phyloP scores from a whole-genome alignment of 345 rosid species.

The Eucalyptus cladocalyx region DNA sequence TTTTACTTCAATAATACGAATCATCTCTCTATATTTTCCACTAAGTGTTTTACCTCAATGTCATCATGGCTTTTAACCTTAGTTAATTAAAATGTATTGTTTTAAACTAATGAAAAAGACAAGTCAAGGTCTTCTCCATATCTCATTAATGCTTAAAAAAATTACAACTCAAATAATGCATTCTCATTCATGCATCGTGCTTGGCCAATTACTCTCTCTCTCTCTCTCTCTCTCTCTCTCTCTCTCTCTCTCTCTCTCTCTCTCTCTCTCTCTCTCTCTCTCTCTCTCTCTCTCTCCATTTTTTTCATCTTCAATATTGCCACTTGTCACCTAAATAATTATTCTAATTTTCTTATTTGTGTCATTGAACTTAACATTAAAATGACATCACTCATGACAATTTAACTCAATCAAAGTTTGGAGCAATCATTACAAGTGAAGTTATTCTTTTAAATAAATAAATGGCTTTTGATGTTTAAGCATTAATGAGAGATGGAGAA shows the following conservation, averaged over 20 bases:
- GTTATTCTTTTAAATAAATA: too few species aligned
- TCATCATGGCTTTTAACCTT: not conserved
- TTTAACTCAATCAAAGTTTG: not conserved
- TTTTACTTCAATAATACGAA: too few species aligned
- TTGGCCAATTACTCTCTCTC: too few species aligned
- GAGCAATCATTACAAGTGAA: not conserved
- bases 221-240: too few species aligned
- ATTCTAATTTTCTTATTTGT: not conserved
- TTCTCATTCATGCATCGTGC: too few species aligned
- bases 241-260: too few species aligned
- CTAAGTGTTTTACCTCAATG: not conserved
- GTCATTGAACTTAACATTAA: not conserved
- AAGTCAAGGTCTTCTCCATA: not conserved
- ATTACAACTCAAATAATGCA: too few species aligned
- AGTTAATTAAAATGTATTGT: not conserved
- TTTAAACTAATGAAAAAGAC: not conserved
- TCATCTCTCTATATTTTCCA: not conserved
- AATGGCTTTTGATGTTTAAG: too few species aligned
- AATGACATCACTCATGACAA: not conserved
- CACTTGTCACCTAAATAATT: not conserved
- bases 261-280: too few species aligned
- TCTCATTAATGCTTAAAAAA: too few species aligned
- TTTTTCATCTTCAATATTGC: not conserved
- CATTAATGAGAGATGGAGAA: too few species aligned
- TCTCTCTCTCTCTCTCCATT: too few species aligned